These are phyloP conservation scores for Colletotrichum orbiculare DNA, from an alignment of 2,329 filamentous ascomycete species.

Conservation along the genomic window DNA sequence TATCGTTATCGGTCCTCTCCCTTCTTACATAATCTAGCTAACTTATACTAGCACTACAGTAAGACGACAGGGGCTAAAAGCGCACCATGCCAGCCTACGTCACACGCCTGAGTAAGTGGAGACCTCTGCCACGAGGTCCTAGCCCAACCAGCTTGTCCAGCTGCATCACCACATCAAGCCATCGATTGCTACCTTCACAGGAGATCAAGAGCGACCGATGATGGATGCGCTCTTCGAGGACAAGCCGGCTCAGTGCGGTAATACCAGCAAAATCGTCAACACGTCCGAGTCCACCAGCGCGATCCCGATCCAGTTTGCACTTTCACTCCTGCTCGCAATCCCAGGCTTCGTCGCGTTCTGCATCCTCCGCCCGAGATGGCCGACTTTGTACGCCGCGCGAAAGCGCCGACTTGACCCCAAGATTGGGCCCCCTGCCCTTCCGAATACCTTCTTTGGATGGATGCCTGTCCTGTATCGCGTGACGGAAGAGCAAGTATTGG, in stretches of 20 bases:
- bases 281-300: conserved; percentile 38
- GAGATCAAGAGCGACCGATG: no score
- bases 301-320: conserved; percentile 73
- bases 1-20: no score
- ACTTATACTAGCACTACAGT: no score
- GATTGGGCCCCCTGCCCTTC: conserved; percentile 78
- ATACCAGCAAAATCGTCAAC: conserved; percentile 37
- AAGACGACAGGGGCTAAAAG: no score
- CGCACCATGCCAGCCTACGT: no score
- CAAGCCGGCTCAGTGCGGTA: conserved; percentile 37
- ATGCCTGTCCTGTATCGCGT: conserved; percentile 87
- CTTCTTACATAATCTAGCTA: no score
- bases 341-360: conserved; percentile 82
- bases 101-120: no score
- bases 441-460: conserved; percentile 91
- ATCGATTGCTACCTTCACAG: no score
- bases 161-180: no score
- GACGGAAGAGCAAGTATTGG: conserved; percentile 88
- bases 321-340: conserved; percentile 77
- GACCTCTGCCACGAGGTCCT: no score
- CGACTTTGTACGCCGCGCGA: conserved; percentile 87
- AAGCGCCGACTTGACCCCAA: conserved; percentile 76
- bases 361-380: conserved; percentile 90
- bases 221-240: no score
- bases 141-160: no score